Evolutionary conservation across 371 early-diverging fungal genomes (phyloP), one percentile per base, ranked within the genome.

Genomic region (Amoeboaphelidium protococcarum): DNA sequence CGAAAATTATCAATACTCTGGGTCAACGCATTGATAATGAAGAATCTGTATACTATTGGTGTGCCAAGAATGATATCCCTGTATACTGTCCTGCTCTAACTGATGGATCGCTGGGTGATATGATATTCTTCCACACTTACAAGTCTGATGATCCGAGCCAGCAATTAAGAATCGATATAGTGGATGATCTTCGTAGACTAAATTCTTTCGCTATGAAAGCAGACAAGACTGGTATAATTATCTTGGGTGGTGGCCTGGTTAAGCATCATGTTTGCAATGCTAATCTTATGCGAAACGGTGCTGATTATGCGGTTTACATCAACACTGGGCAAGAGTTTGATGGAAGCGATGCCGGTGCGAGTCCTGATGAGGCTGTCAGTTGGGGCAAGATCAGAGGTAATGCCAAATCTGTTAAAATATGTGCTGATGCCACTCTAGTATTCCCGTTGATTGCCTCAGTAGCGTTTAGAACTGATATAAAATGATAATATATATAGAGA

Each of bases 251-350:
- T 52, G 99, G 99, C 16, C 67, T 98, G 13, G 70, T 97, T 50
- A 99, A 99, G 64, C 99, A 99, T 63, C 98, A 98, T 59, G 96
- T 98, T 53, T 87, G 94, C 60, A 99, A 99, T 59, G 99, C 99
- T 25, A 98, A 98, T 60, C 67, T 99, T 40, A 94, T 94, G 95
- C 73, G 97, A 50, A 96, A 99, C 61, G 99, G 99, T 23, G 85
- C 98, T 2, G 96, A 99, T 57, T 94, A 76, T 59, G 86, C 97
- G 10, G 96, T 98, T 1, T 87, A 87, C 53, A 76, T 99, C 61
- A 98, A 98, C 58, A 98, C 97, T 0, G 96, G 82, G 0, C 87
- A 86, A 55, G 99, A 99, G 59, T 97, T 83, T 67, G 98, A 99
- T 65, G 99, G 99, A 41, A 82, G 85, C 58, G 99, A 99, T 69